Evolutionary conservation across 2,329 filamentous ascomycete species (phyloP), one percentile per base, ranked within the genome.

Genomic region (Tolypocladium cylindrosporum): DNA sequence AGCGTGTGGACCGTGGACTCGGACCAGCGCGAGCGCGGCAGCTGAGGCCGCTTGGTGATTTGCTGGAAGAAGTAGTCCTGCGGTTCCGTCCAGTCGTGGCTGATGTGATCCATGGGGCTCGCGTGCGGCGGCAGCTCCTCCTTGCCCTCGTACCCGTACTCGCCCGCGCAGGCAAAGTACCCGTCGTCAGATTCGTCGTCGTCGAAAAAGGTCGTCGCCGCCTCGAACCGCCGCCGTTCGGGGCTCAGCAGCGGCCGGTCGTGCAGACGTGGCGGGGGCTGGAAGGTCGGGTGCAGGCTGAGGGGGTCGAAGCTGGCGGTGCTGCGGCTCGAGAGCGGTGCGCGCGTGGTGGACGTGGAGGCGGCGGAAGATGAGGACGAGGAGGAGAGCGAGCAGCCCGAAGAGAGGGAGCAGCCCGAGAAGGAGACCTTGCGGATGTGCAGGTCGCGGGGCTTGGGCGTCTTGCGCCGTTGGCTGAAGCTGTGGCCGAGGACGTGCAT

Each of bases 341-440:
- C 59, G 50, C 62, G 58, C n/a, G 67, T 66, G 24, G 69, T 69
- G 54, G 69, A 67, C 21, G 66, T 58, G 48, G 58, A 54, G 36
- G 69, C 68, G 52, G 69, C 67, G 36, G 66, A 60, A 43, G 40
- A 50, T 8, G 67, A 64, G 37, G 65, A 65, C 8, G 71, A 68
- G 19, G 65, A 67, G 27, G 66, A 66, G 50, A 69, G 66, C 50
- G 72, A 74, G 65, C 70, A 69, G 60, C 66, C 71, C 8, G 69
- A 71, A 9, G 69, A 71, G 57, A 74, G 69, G 1, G 72, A 74
- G 56, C 68, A 72, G 60, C 72, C 73, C 21, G 73, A 74, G 63
- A 74, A 72, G 51, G 72, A 75, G 54, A 75, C 63, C 65, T 75
- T 75, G 65, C 73, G 71, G 58, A 75, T 74, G 60, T 73, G 71